Evolutionary conservation across 768 basidiomycete genomes (phyloP), one percentile per base, ranked within the genome.

Genomic region (Collybia sp.): DNA sequence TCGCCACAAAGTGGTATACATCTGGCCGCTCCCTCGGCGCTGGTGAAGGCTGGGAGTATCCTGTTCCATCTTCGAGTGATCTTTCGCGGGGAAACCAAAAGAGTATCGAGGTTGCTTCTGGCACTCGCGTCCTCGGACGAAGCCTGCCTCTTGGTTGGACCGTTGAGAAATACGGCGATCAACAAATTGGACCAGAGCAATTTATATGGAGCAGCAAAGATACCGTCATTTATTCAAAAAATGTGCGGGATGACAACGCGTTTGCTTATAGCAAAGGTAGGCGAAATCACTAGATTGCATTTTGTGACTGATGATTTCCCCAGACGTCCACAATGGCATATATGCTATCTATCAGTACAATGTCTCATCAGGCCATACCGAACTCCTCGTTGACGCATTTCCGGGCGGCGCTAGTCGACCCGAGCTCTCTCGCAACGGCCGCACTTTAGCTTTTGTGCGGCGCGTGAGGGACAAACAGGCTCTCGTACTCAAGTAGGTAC

Each of bases 1-100:
- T 88, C 44, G 83, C 85, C n/a, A 87, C 85, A 10, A 88, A 88
- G 58, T 85, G 85, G 85, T 87, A 85, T 51, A 85, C 80, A 18
- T 79, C 78, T 5, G 51, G 42, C 3, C 77, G 85, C 6, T 82
- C 80, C 42, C 66, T 87, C 30, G 83, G 82, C 31, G 84, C 83
- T 1, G 84, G 83, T 1, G 86, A 88, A 68, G 82, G 78, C 35
- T 88, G 85, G 86, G 73, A 79, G 56, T 88, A 82, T 49, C 40
- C 61, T 5, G 69, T 83, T 18, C 82, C 82, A 10, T 65, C 61
- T n/a, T 49, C 72, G 16, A 55, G 64, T 6, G 57, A 62, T 32
- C 53, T 70, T 32, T 49, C 49, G 18, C 37, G 36, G 12, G 17
- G 44, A 36, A 43, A 47, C 46, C 30, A 56, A 42, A 55, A 53